Conservation (phyloP, 176 grass and related monocot species). For the Oryza brachyantha region DNA sequence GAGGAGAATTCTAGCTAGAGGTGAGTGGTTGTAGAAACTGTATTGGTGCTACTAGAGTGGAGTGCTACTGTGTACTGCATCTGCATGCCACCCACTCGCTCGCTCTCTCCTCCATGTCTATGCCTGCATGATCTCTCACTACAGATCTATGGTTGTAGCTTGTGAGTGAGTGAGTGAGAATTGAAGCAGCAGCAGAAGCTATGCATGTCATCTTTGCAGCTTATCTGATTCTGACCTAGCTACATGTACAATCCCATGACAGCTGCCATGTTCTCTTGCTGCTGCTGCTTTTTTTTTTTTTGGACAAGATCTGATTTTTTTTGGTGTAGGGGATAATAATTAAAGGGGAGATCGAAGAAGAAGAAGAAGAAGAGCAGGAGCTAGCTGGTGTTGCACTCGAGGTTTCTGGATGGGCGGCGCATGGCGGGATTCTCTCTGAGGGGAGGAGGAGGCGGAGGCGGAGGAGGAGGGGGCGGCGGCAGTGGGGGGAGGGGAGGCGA, state of each 20-base stretch:
- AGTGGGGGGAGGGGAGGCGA: constrained; percentile 25
- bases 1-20: constrained; percentile 23
- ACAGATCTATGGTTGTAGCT: constrained; percentile 23
- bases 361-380: no score
- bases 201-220: not conserved
- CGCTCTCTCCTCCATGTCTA: not conserved
- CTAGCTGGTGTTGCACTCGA: not conserved
- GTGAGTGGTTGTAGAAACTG: not conserved
- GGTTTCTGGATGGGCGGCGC: constrained; percentile 64
- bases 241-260: constrained; percentile 19
- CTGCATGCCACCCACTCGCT: not conserved
- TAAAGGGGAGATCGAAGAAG: not conserved
- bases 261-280: constrained; percentile 18
- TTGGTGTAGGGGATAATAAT: constrained; percentile 17
- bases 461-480: constrained; percentile 24
- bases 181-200: not conserved
- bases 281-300: constrained; percentile 32
- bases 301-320: constrained; percentile 50
- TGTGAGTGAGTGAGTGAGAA: not conserved
- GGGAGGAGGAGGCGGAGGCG: constrained; percentile 46
- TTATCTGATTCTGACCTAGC: not conserved
- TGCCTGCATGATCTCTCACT: constrained; percentile 14
- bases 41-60: constrained; percentile 8
- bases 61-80: not conserved
- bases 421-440: constrained; percentile 97